These are phyloP conservation scores for Penicillium sp. DNA, from an alignment of 2,329 filamentous ascomycete genomes.

Conservation along the genomic window DNA sequence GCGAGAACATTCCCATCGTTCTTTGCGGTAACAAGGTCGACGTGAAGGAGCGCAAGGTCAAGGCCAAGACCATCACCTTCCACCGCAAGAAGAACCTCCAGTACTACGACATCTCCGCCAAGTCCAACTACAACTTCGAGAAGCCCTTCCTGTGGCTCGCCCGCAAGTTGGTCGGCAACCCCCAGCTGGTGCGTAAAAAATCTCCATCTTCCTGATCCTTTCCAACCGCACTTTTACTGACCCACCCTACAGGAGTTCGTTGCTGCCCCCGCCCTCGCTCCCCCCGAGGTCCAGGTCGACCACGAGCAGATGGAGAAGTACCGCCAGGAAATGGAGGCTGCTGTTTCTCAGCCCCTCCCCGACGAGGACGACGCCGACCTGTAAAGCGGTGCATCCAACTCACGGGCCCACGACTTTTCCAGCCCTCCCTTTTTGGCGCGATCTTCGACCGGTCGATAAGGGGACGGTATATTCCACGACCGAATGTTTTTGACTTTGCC, in stretches of 20 bases:
- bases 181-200: slow-evolving; percentile 64
- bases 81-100: slow-evolving; percentile 99
- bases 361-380: slow-evolving; percentile 80
- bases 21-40: slow-evolving; percentile 99
- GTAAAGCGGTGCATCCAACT: slow-evolving; percentile 32
- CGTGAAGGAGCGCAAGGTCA: slow-evolving; percentile 99
- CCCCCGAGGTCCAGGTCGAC: slow-evolving; percentile 88
- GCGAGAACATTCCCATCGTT: slow-evolving; percentile 98
- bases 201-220: slow-evolving; percentile 10
- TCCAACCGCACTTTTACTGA: slow-evolving; percentile 21
- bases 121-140: slow-evolving; percentile 99
- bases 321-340: slow-evolving; percentile 81
- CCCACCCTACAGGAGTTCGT: slow-evolving; percentile 75
- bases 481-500: slow-evolving; percentile 19
- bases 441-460: slow-evolving; percentile 1
- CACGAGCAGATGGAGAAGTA: slow-evolving; percentile 76
- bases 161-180: slow-evolving; percentile 96
- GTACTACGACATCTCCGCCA: slow-evolving; percentile 99
- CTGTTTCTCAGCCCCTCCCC: slow-evolving; percentile 79
- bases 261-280: slow-evolving; percentile 88
- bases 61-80: slow-evolving; percentile 99
- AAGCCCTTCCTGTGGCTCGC: slow-evolving; percentile 99
- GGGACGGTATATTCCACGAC: slow-evolving; percentile 10
- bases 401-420: slow-evolving; percentile 15
- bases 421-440: slow-evolving; percentile 5